Evolutionary conservation across 352 stramenopile genomes (phyloP).

Genomic region (Globisporangium megalacanthum): DNA sequence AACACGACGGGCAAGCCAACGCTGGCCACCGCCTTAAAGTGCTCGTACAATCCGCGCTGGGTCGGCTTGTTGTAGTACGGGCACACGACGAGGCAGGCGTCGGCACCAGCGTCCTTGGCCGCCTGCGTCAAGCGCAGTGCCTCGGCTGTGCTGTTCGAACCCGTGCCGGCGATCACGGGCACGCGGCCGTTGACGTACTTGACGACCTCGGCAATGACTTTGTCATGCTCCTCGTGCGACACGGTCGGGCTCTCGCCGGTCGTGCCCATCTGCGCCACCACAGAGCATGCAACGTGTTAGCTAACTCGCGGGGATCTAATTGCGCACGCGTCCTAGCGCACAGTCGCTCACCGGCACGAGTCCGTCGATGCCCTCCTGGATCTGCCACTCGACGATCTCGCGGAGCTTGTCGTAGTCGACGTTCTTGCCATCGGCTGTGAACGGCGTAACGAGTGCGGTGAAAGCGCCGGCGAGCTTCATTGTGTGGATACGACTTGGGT

Average conservation of each 20-base stretch:
- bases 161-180: constrained; percentile 94
- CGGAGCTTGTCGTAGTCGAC: constrained; percentile 94
- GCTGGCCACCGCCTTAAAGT: constrained; percentile 89
- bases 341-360: constrained; percentile 83
- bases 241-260: constrained; percentile 96
- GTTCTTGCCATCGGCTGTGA: constrained; percentile 84
- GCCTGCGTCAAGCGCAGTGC: constrained; percentile 81
- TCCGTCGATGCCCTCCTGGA: constrained; percentile 93
- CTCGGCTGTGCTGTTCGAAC: constrained; percentile 91
- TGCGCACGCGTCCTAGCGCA: neutral
- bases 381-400: constrained; percentile 90
- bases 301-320: neutral
- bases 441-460: constrained; percentile 95
- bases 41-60: constrained; percentile 92
- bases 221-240: constrained; percentile 93
- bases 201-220: constrained; percentile 90
- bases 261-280: constrained; percentile 82
- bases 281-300: neutral
- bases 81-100: constrained; percentile 95
- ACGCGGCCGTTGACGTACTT: constrained; percentile 77
- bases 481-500: neutral
- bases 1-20: constrained; percentile 92
- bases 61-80: constrained; percentile 99
- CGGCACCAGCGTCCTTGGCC: constrained; percentile 90
- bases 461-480: constrained; percentile 69